Evolutionary conservation across 1,284 basidiomycete genomes (phyloP).

Genomic region (Agroathelia rolfsii): DNA sequence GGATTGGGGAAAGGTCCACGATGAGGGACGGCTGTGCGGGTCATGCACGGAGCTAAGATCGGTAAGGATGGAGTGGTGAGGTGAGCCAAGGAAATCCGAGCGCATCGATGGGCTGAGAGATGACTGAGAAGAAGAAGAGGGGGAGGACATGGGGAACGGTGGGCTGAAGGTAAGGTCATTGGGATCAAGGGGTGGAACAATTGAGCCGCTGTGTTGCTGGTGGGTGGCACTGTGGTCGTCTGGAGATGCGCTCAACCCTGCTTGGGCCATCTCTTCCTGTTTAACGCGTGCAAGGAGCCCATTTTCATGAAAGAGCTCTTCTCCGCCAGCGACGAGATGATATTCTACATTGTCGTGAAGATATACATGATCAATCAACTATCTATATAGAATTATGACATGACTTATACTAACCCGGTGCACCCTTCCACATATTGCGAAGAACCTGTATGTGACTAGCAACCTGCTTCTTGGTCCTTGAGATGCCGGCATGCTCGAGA

Average conservation of each 20-base stretch:
- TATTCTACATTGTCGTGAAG: constrained; percentile 37
- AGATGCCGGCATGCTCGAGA: constrained; percentile 53
- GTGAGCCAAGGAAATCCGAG: constrained; percentile 11
- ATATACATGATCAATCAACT: constrained; percentile 12
- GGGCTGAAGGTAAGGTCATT: constrained; percentile 7
- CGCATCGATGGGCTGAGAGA: constrained; percentile 7
- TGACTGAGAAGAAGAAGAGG: constrained; percentile 3
- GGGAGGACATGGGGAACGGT: constrained; percentile 8
- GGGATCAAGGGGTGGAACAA: constrained; percentile 4
- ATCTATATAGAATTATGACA: constrained; percentile 5
- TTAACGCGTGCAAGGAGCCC: constrained; percentile 35
- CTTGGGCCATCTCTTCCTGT: constrained; percentile 35
- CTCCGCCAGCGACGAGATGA: constrained; percentile 61
- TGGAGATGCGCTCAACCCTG: too few species aligned
- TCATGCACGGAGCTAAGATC: too few species aligned
- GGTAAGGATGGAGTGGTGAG: constrained; percentile 10
- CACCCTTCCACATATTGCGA: constrained; percentile 78
- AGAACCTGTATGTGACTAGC: constrained; percentile 77
- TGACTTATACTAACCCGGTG: constrained; percentile 40
- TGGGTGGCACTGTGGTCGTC: too few species aligned
- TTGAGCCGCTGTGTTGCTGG: too few species aligned
- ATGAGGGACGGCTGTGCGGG: too few species aligned
- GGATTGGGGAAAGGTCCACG: too few species aligned
- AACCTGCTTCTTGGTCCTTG: constrained; percentile 72
- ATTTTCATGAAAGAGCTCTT: constrained; percentile 53